Base-by-base conservation (phyloP, 306 rosid species). In the Trichosanthes cucumerina region DNA sequence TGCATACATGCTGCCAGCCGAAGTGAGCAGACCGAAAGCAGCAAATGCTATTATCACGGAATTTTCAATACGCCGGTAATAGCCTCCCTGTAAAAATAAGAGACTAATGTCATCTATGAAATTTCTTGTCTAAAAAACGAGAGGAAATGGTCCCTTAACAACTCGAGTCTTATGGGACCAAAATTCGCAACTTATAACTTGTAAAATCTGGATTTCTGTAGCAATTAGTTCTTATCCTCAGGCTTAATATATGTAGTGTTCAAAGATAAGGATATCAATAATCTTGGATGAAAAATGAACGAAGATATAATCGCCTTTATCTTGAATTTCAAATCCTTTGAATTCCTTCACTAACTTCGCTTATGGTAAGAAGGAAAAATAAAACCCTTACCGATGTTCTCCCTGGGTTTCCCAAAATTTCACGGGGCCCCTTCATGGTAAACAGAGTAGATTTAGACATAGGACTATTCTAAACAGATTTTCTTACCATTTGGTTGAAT, bases 1-100 rank as follows among this genome's bases (percentile, higher is more conserved):
- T 76, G 87, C 81, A 82, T 89, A 89, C 93, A 94, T 87, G 83
- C 93, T 81, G 76, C 88, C 91, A 62, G 97, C 96, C 38, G 96
- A 89, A 65, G 90, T 77, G 81, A 92, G 83, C 77, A 94, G 79
- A 75, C 97, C 89, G 78, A 91, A 36, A 47, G 87, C 95, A 39
- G 90, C 87, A 83, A 92, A 80, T 38, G 87, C 88, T 80, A 94
- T 80, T 78, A 92, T 72, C 46, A 87, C 70, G 34, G 97, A 86
- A 79, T 92, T 92, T 79, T 84, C 90, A 23, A 92, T 87, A 84
- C 77, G 86, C 76, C 79, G 81, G 82, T 88, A 83, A 82, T 90
- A 90, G 74, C 93, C 92, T 71, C 90, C 91, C 97, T 95, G 85
- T 83, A 82, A 60, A 33, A 79, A 54, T 2, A 19, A 53, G 24